Base-by-base conservation (phyloP, 2,329 filamentous ascomycete species). In the Aspergillus sp. region DNA sequence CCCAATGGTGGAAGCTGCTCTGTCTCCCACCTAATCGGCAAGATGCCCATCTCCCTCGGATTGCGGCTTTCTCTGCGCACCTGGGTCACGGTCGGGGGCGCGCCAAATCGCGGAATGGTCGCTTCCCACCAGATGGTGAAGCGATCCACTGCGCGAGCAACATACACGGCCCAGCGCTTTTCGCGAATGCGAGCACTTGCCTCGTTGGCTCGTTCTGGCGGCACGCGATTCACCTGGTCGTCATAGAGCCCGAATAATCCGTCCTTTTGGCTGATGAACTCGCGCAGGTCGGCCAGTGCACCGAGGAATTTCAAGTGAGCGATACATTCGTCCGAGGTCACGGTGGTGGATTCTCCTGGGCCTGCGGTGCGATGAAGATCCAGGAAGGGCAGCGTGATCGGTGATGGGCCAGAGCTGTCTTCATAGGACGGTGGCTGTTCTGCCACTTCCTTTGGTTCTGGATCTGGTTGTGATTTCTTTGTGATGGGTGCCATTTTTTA, bases 141-240 rank as follows among this genome's bases (percentile, higher is more conserved):
- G 4, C 85, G 74, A 39, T 82, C 76, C 0, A 79, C 82, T 0
- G 85, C 85, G 33, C 81, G 75, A 1, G 81, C 76, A 7, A 87
- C 72, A 53, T 79, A 88, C n/a, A 88, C 57, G 0, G 78, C 76
- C 85, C 85, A 88, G 55, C 85, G 71, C 69, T 87, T 87, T 67
- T 88, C 84, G 4, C 79, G 71, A 38, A 86, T 67, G 47, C 71
- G 71, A 46, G 75, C 73, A 7, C 82, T 62, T 5, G 66, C 59
- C 30, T 59, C 63, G 38, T 66, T 57, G 9, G 6, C 13, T 1
- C 64, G 60, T 8, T 67, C 58, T 29, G 61, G 50, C 12, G 44
- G 49, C 49, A 52, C 51, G 26, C 60, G 47, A 4, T 47, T 49
- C 27, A 70, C 65, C 1, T 62, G 57, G 8, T 54, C 54, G 51